Conservation (phyloP, 371 early-diverging fungal species). For the Saksenaea vasiformis region DNA sequence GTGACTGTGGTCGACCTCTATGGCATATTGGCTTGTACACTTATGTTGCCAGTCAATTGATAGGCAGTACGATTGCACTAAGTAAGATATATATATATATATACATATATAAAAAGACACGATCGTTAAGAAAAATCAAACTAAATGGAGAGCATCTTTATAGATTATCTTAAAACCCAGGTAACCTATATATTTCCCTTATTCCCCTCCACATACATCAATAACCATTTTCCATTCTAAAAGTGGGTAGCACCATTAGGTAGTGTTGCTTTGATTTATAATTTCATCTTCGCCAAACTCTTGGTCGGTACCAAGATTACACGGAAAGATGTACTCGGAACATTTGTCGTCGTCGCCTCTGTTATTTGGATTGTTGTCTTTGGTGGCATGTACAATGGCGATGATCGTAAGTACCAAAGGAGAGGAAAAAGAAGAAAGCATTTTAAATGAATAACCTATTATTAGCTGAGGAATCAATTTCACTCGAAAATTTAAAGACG, state of each 20-base stretch:
- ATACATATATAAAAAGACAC: slow-evolving; percentile 7
- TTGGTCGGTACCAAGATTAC: slow-evolving; percentile 70
- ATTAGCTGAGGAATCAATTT: slow-evolving; percentile 57
- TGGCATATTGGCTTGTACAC: slow-evolving; percentile 74
- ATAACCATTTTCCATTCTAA: neutral
- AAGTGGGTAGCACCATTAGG: slow-evolving; percentile 74
- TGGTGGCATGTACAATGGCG: slow-evolving; percentile 66
- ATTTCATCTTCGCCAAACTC: slow-evolving; percentile 71
- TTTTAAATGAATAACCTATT: neutral
- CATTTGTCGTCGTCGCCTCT: slow-evolving; percentile 64
- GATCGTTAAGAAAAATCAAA: too few relatives aligned
- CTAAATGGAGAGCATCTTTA: too few relatives aligned
- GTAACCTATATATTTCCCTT: slow-evolving; percentile 18
- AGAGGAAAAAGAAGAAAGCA: neutral
- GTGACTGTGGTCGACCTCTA: slow-evolving; percentile 65
- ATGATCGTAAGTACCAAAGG: slow-evolving; percentile 62
- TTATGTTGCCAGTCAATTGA: slow-evolving; percentile 63
- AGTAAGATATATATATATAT: slow-evolving; percentile 44
- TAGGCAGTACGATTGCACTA: slow-evolving; percentile 70
- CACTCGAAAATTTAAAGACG: slow-evolving; percentile 56
- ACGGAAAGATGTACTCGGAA: slow-evolving; percentile 64
- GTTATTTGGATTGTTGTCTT: slow-evolving; percentile 72
- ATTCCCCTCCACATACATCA: neutral
- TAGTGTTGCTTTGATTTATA: slow-evolving; percentile 71
- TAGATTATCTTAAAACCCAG: slow-evolving; percentile 74